These are phyloP conservation scores for Paracamarosporium sp. DNA, from an alignment of 2,329 filamentous ascomycete species.

Conservation along the genomic window DNA sequence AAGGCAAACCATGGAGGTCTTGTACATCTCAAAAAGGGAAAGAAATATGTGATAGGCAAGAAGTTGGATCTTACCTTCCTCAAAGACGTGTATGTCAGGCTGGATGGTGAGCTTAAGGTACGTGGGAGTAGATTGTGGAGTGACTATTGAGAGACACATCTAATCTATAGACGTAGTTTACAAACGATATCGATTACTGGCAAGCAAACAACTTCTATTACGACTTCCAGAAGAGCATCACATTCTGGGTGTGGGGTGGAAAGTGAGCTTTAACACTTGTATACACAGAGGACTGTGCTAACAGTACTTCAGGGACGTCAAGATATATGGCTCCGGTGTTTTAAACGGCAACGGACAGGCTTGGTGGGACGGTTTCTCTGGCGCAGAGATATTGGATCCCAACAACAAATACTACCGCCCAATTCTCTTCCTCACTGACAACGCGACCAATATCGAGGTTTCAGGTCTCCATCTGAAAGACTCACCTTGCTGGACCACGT, in stretches of 20 bases:
- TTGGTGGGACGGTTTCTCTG: constrained; percentile 56
- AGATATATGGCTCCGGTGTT: constrained; percentile 62
- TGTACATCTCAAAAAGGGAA: constrained; percentile 59
- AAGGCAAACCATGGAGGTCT: constrained; percentile 66
- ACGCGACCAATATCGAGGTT: constrained; percentile 64
- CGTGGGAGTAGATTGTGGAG: background rate
- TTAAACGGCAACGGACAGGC: constrained; percentile 60
- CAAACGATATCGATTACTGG: constrained; percentile 56
- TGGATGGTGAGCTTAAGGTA: constrained; percentile 62
- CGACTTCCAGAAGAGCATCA: constrained; percentile 62
- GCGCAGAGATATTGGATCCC: constrained; percentile 57
- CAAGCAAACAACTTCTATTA: constrained; percentile 60
- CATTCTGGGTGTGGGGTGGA: constrained; percentile 70
- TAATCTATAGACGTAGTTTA: too few species aligned
- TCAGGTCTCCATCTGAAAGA: constrained; percentile 66
- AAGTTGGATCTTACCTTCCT: constrained; percentile 66
- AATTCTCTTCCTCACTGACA: constrained; percentile 67
- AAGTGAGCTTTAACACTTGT: constrained; percentile 35
- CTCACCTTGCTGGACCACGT: constrained; percentile 70
- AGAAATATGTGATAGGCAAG: constrained; percentile 65
- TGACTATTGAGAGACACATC: too few species aligned
- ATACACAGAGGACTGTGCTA: constrained; percentile 1
- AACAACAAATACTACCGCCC: constrained; percentile 65
- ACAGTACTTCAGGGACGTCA: constrained; percentile 52
- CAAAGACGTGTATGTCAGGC: constrained; percentile 63